Evolutionary conservation across 2,329 filamentous ascomycete genomes (phyloP).

Genomic region (Ploettnerulaceae sp.): DNA sequence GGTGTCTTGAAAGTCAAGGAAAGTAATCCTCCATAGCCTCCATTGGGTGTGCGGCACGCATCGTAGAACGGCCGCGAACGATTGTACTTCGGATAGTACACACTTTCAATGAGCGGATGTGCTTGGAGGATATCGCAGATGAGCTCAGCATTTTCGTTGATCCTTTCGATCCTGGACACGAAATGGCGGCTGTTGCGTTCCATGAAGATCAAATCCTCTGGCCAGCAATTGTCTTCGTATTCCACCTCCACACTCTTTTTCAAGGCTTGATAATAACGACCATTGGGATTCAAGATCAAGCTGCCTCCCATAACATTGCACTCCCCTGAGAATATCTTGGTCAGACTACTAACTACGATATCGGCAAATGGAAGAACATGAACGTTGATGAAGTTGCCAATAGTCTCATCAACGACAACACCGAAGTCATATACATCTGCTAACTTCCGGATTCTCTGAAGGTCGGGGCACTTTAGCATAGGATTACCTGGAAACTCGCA

Average conservation of each 20-base stretch:
- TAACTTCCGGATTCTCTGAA: conserved; percentile 71
- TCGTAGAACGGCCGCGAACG: conserved; percentile 71
- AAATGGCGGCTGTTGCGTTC: conserved; percentile 97
- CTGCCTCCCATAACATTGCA: conserved; percentile 97
- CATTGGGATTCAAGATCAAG: conserved; percentile 57
- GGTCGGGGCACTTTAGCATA: conserved; percentile 76
- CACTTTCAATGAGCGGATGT: conserved; percentile 61
- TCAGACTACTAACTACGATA: conserved; percentile 88
- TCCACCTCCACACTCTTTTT: conserved; percentile 59
- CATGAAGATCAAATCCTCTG: conserved; percentile 89
- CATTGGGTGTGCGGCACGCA: conserved; percentile 63
- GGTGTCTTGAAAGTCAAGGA: conserved; percentile 74
- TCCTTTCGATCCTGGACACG: conserved; percentile 70
- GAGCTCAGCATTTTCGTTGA: conserved; percentile 80
- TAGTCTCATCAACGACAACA: conserved; percentile 90
- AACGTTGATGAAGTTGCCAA: conserved; percentile 94
- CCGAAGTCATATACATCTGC: conserved; percentile 83
- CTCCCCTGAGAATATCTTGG: conserved; percentile 95
- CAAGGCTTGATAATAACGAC: conserved; percentile 65
- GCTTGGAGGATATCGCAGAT: conserved; percentile 67
- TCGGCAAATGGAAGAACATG: conserved; percentile 88
- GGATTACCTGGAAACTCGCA: conserved; percentile 96
- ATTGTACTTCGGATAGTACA: conserved; percentile 84
- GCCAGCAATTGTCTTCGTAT: conserved; percentile 90
- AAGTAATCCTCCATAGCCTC: conserved; percentile 85